phyloP scores from a whole-genome alignment of 208 protist species.

The Wallacemonas sp. region DNA sequence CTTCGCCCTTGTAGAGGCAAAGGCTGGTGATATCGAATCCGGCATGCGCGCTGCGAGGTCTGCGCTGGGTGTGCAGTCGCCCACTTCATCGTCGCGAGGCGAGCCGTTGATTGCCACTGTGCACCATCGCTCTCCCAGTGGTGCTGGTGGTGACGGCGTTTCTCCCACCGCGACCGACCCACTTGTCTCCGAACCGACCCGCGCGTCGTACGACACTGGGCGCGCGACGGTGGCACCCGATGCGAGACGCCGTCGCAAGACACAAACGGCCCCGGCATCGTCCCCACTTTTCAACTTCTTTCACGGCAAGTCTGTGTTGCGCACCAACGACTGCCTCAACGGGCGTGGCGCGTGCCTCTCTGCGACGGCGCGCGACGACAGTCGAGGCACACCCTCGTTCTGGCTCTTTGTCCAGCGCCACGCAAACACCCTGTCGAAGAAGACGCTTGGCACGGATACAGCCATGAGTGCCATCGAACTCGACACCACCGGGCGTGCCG shows the following conservation, averaged over 20 bases:
- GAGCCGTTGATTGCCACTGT: neutral
- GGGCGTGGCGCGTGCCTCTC: conserved; percentile 13
- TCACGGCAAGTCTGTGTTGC: conserved; percentile 13
- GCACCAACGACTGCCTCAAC: conserved; percentile 26
- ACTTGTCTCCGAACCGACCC: neutral
- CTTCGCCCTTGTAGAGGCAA: conserved; percentile 55
- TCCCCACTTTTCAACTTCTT: conserved; percentile 3
- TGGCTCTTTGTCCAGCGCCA: conserved; percentile 38
- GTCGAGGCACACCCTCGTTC: conserved; percentile 10
- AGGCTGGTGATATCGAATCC: conserved; percentile 43
- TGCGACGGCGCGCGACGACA: neutral
- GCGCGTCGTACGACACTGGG: conserved; percentile 2
- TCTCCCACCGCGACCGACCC: neutral
- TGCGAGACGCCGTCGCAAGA: neutral
- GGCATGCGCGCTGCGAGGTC: conserved; percentile 28
- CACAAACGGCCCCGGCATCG: neutral
- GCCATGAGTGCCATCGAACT: conserved; percentile 29
- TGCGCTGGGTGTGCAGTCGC: neutral
- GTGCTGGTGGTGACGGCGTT: neutral
- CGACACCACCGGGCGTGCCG: conserved; percentile 13
- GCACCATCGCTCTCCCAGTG: neutral
- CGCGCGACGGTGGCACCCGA: neutral
- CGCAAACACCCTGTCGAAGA: conserved; percentile 28
- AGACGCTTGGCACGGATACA: conserved; percentile 39
- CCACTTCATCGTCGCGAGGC: neutral